Conservation (phyloP, 2,329 filamentous ascomycete genomes). For the Paecilomyces variotii region DNA sequence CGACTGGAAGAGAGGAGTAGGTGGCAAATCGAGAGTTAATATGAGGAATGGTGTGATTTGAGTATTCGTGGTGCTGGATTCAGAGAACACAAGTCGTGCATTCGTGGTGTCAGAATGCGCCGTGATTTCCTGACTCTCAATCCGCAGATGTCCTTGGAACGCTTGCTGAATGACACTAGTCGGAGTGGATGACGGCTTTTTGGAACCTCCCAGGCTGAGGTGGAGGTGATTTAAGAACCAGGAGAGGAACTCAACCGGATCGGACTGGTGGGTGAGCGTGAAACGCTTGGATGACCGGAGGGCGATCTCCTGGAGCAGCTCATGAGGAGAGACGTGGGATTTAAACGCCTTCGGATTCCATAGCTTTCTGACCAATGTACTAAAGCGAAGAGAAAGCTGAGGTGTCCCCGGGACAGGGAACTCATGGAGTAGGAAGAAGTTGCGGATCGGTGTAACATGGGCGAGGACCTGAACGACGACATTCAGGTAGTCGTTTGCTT, state of each 20-base stretch:
- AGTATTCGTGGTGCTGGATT: slow-evolving; percentile 71
- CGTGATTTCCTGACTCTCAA: slow-evolving; percentile 90
- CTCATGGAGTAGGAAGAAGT: slow-evolving; percentile 84
- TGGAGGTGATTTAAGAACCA: slow-evolving; percentile 98
- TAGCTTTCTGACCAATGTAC: slow-evolving; percentile 87
- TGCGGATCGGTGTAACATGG: slow-evolving; percentile 81
- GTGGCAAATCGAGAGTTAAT: slow-evolving; percentile 83
- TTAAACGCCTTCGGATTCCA: slow-evolving; percentile 98
- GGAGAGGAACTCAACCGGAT: slow-evolving; percentile 90
- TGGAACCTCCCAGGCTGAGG: slow-evolving; percentile 80
- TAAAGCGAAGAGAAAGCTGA: slow-evolving; percentile 80
- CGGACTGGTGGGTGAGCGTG: slow-evolving; percentile 80
- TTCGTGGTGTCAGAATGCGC: slow-evolving; percentile 73
- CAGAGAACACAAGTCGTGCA: slow-evolving; percentile 86
- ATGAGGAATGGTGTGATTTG: slow-evolving; percentile 77
- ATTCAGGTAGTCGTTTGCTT: slow-evolving; percentile 98
- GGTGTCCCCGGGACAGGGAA: slow-evolving; percentile 55
- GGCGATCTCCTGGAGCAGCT: slow-evolving; percentile 90
- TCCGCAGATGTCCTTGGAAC: slow-evolving; percentile 86
- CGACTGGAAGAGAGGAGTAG: slow-evolving; percentile 92
- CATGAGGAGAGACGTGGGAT: slow-evolving; percentile 92
- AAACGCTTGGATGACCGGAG: slow-evolving; percentile 87
- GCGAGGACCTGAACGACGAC: slow-evolving; percentile 86
- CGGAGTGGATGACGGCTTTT: slow-evolving; percentile 61
- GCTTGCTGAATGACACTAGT: slow-evolving; percentile 78